Conservation (phyloP, 1,284 basidiomycete genomes). For the Pseudozyma sp. region DNA sequence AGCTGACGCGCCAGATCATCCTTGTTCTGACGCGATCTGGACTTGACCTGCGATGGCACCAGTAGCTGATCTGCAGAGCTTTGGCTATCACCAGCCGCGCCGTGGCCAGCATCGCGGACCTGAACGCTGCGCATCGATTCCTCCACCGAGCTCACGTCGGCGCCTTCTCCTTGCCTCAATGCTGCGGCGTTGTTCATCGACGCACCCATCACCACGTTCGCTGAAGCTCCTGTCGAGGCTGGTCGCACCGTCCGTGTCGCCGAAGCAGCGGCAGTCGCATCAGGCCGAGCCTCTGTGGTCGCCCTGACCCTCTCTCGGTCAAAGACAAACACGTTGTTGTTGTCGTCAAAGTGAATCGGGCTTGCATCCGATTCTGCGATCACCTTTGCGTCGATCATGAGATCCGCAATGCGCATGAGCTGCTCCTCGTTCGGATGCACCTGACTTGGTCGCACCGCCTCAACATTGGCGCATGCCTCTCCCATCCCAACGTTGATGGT, state of each 20-base stretch:
- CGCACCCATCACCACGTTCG: constrained; percentile 62
- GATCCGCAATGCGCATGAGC: constrained; percentile 88
- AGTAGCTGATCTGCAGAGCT: constrained; percentile 17
- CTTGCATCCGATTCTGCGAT: constrained; percentile 74
- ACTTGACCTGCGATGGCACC: constrained; percentile 36
- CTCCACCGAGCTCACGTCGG: constrained; percentile 23
- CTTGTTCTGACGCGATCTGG: constrained; percentile 14
- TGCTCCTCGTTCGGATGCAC: constrained; percentile 95
- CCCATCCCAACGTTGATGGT: constrained; percentile 48
- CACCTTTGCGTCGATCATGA: constrained; percentile 79
- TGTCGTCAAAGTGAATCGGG: constrained; percentile 59
- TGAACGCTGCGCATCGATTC: constrained; percentile 39
- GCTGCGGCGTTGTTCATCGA: constrained; percentile 29
- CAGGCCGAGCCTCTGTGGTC: not conserved
- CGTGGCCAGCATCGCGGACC: constrained; percentile 25
- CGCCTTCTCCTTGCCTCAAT: constrained; percentile 3
- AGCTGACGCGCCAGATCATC: constrained; percentile 26
- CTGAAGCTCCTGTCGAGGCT: constrained; percentile 55
- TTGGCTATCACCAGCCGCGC: not conserved
- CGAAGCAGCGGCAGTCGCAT: not conserved
- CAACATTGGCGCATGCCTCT: constrained; percentile 45
- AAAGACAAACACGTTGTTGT: constrained; percentile 50
- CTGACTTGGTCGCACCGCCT: constrained; percentile 66
- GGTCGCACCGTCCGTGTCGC: constrained; percentile 30
- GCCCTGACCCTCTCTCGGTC: not conserved